Base-by-base conservation (phyloP, 139 green algal genomes). In the Chlamydomonas sp. region DNA sequence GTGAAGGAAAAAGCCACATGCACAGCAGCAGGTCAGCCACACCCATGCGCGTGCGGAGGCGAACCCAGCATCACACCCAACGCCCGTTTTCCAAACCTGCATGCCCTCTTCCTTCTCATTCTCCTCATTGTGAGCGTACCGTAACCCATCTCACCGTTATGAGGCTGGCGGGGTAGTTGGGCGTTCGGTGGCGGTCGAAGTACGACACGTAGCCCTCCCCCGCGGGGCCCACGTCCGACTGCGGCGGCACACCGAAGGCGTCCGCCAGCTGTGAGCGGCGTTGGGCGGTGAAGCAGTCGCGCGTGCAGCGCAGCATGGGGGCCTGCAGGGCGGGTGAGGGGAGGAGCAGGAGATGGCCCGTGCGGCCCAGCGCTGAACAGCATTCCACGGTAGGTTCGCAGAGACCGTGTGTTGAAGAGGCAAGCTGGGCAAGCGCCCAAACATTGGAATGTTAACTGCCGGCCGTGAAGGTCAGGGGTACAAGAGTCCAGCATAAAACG, bases 231-330 rank as follows among this genome's bases (percentile, higher is more conserved):
- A 49, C 31, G 31, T 49, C 31, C 31, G 31, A 49, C 31, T 49
- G 31, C 31, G 31, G 31, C 1, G 86, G 79, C 16, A 97, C 91
- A 0, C 95, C 95, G 91, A 97, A 97, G 2, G 95, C 95, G 49
- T 93, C 89, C 0, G 93, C 95, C 76, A 97, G 87, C 77, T 84
- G 85, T 9, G 64, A 63, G 20, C 89, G 90, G 5, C 93, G 89
- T 63, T 85, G 66, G 76, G 90, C 85, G 1, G 91, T 78, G 58
- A 86, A 80, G 83, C 95, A 97, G 5, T 92, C 86, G 7, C 76
- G 81, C 85, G 96, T 90, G 89, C 95, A 97, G 31, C 64, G 15
- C 79, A 97, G 81, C 0, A 77, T 31, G 15, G 93, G 88, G 60
- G 84, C 77, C 62, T 78, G 73, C 78, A 20, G 17, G 20, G 14